These are phyloP conservation scores for Erysimum cheiranthoides DNA, from an alignment of 345 rosid species.

Conservation along the genomic window DNA sequence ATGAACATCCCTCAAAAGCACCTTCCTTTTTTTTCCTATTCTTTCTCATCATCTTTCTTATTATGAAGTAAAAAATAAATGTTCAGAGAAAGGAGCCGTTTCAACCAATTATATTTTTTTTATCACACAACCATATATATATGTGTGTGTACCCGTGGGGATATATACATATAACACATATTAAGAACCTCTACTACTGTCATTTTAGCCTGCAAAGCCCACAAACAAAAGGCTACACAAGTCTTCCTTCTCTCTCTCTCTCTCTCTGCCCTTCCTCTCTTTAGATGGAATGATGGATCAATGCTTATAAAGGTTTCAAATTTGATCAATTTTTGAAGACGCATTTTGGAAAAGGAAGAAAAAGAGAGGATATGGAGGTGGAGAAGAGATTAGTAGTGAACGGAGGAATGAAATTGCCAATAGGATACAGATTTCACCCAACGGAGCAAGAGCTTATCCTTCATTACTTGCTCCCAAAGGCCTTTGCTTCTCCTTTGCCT, in stretches of 20 bases:
- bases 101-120: slow-evolving; percentile 27
- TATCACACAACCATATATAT: slow-evolving; percentile 22
- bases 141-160: slow-evolving; percentile 30
- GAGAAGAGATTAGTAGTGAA: slow-evolving; percentile 43
- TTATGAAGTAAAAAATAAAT: slow-evolving; percentile 40
- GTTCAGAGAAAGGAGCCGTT: slow-evolving; percentile 33
- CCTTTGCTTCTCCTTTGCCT: slow-evolving; percentile 63
- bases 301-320: slow-evolving; percentile 29
- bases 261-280: slow-evolving; percentile 16
- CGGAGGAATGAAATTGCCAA: slow-evolving; percentile 67
- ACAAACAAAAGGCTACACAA: slow-evolving; percentile 35
- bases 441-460: slow-evolving; percentile 87
- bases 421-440: slow-evolving; percentile 84
- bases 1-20: slow-evolving; percentile 39
- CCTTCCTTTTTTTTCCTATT: slow-evolving; percentile 32
- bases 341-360: neutral
- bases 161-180: slow-evolving; percentile 24
- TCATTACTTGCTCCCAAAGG: slow-evolving; percentile 77
- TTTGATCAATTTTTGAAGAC: slow-evolving; percentile 9
- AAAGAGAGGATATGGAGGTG: slow-evolving; percentile 47
- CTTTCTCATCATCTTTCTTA: slow-evolving; percentile 35
- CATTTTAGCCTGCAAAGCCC: slow-evolving; percentile 40
- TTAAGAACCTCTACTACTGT: slow-evolving; percentile 36
- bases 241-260: slow-evolving; percentile 23
- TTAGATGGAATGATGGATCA: slow-evolving; percentile 30